Percentiles rank a stretch among this genome's conserved stretches.
phyloP scores from a whole-genome alignment of 345 rosid species.

The Excoecaria agallocha region DNA sequence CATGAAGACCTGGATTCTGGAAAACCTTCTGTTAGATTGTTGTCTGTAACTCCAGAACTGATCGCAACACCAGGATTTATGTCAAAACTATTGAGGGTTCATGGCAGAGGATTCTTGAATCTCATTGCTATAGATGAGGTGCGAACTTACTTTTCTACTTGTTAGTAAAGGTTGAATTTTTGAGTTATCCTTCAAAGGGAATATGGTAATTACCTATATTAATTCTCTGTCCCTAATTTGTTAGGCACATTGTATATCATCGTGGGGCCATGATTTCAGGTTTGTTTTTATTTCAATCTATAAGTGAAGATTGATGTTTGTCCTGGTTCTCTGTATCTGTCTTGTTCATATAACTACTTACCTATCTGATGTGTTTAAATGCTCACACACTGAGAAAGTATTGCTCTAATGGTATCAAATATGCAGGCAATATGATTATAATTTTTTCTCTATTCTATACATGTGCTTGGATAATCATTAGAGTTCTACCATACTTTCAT shows the following conservation, averaged over 20 bases:
- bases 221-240: slow-evolving; percentile 14
- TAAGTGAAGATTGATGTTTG: background rate
- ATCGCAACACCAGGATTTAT: slow-evolving; percentile 81
- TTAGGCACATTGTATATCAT: slow-evolving; percentile 95
- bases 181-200: slow-evolving; percentile 1
- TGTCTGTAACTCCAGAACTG: slow-evolving; percentile 93
- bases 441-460: background rate
- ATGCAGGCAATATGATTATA: background rate
- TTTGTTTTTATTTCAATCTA: slow-evolving; percentile 31
- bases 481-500: background rate
- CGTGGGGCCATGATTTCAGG: slow-evolving; percentile 99
- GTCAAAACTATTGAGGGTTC: slow-evolving; percentile 69
- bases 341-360: background rate
- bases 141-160: slow-evolving; percentile 14
- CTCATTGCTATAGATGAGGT: slow-evolving; percentile 97
- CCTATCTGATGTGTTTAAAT: background rate
- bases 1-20: slow-evolving; percentile 90
- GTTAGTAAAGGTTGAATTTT: slow-evolving; percentile 11
- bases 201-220: slow-evolving; percentile 9
- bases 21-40: slow-evolving; percentile 69
- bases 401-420: background rate
- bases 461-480: background rate
- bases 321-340: background rate
- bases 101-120: slow-evolving; percentile 81
- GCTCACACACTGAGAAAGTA: background rate